These are phyloP conservation scores for Fusarium domesticum DNA, from an alignment of 2,329 filamentous ascomycete genomes.

Conservation along the genomic window DNA sequence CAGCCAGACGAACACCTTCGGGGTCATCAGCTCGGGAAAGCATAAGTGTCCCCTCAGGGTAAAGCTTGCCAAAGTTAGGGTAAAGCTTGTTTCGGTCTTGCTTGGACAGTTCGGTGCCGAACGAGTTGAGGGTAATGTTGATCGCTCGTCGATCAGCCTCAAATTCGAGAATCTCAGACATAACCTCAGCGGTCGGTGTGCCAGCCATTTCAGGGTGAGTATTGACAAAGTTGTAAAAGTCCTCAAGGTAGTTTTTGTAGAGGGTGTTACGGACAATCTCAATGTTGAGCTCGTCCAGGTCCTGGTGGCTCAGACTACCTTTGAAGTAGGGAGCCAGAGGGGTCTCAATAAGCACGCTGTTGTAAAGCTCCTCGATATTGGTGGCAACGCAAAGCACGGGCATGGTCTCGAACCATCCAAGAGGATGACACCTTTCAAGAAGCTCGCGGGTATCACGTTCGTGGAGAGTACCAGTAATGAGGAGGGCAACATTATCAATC, in stretches of 20 bases:
- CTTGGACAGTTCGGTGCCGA: constrained; percentile 94
- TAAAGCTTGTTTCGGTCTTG: constrained; percentile 94
- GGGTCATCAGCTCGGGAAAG: constrained; percentile 91
- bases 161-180: constrained; percentile 94
- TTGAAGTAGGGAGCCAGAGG: constrained; percentile 97
- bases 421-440: constrained; percentile 89
- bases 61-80: constrained; percentile 83
- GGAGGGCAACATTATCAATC: constrained; percentile 98
- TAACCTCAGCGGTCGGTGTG: constrained; percentile 88
- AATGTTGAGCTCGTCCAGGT: constrained; percentile 97
- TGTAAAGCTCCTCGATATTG: constrained; percentile 98
- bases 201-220: constrained; percentile 80
- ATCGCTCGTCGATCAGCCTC: constrained; percentile 95
- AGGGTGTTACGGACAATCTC: constrained; percentile 98
- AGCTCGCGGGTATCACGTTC: constrained; percentile 96
- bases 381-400: constrained; percentile 96
- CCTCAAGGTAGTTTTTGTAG: constrained; percentile 99
- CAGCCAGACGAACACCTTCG: constrained; percentile 87
- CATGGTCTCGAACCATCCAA: constrained; percentile 99
- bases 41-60: constrained; percentile 93
- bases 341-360: constrained; percentile 95
- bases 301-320: constrained; percentile 90
- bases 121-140: constrained; percentile 98
- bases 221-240: constrained; percentile 94
- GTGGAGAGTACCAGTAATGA: constrained; percentile 96